Conservation (phyloP, 1,284 basidiomycete genomes). For the Rhodotorula sp. region DNA sequence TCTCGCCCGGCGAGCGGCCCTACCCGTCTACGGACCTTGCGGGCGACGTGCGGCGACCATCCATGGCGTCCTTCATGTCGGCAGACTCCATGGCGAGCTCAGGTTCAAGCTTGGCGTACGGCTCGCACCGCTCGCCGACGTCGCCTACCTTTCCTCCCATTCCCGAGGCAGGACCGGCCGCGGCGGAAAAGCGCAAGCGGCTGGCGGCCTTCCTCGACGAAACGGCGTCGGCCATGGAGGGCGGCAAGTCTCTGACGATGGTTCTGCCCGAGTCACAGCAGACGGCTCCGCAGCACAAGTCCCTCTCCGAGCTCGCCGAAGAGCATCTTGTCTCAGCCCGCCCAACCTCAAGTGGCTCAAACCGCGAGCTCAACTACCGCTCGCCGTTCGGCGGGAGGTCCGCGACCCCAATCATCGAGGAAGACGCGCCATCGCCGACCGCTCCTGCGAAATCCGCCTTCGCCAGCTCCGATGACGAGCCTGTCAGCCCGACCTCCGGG, state of each 20-base stretch:
- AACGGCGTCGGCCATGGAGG: slow-evolving; percentile 42
- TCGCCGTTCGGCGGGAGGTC: background rate
- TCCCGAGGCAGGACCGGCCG: slow-evolving; percentile 4
- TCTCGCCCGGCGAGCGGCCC: slow-evolving; percentile 8
- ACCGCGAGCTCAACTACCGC: slow-evolving; percentile 1
- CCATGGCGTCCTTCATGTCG: slow-evolving; percentile 18
- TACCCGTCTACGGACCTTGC: slow-evolving; percentile 7
- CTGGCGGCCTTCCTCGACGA: slow-evolving; percentile 36
- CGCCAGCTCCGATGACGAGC: background rate
- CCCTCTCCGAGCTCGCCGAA: slow-evolving; percentile 21
- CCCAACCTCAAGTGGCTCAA: background rate
- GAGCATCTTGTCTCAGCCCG: background rate
- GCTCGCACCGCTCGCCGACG: background rate
- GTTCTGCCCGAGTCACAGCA: slow-evolving; percentile 31
- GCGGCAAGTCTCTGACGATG: slow-evolving; percentile 41
- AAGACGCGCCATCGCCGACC: background rate
- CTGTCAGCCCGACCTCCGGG: slow-evolving; percentile 2
- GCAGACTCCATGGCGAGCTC: background rate
- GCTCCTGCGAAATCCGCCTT: background rate
- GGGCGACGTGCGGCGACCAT: slow-evolving; percentile 4
- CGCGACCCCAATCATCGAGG: background rate
- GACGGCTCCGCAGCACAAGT: slow-evolving; percentile 13
- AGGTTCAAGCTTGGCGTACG: background rate
- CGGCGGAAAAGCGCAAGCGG: slow-evolving; percentile 26
- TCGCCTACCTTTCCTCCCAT: slow-evolving; percentile 15